phyloP scores from a whole-genome alignment of 2,329 filamentous ascomycete species.

The Dothidotthia symphoricarpi region DNA sequence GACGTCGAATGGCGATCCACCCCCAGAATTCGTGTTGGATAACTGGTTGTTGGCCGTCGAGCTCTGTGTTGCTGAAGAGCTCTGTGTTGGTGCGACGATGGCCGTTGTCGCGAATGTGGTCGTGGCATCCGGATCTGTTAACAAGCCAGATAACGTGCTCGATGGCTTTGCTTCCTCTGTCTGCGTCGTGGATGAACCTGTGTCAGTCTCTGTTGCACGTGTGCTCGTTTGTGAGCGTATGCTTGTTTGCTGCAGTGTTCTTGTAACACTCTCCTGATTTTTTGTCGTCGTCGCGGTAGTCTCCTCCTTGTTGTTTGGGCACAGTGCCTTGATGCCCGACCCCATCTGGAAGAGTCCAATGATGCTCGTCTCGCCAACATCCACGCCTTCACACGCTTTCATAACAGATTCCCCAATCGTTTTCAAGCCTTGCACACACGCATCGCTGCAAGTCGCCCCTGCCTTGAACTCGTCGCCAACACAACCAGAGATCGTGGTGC shows the following conservation, averaged over 20 bases:
- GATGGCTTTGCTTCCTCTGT: conserved; percentile 3
- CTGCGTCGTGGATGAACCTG: conserved; percentile 3
- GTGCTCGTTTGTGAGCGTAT: conserved; percentile 14
- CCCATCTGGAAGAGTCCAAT: conserved; percentile 45
- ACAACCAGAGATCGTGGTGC: conserved; percentile 43
- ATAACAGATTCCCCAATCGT: conserved; percentile 36
- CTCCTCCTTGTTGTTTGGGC: conserved; percentile 37
- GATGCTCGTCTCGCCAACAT: conserved; percentile 42
- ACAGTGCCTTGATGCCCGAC: conserved; percentile 42
- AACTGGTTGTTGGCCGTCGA: conserved; percentile 31
- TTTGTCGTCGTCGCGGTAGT: conserved; percentile 6
- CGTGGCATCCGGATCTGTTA: conserved; percentile 17
- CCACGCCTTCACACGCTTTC: conserved; percentile 34
- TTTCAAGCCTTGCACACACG: conserved; percentile 44
- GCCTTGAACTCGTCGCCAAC: conserved; percentile 39
- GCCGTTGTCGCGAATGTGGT: conserved; percentile 8
- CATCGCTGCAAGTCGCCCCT: conserved; percentile 32
- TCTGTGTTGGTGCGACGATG: conserved; percentile 8
- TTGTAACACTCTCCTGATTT: too few relatives aligned
- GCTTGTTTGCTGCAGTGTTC: too few relatives aligned
- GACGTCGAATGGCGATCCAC: conserved; percentile 49
- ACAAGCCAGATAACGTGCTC: conserved; percentile 10
- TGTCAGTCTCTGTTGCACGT: conserved; percentile 5
- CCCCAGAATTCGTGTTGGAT: conserved; percentile 40
- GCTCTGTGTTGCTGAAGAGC: conserved; percentile 10